Percentiles rank a stretch among this genome's conserved stretches.
phyloP scores from a whole-genome alignment of 2,329 filamentous ascomycete species.

The Aspergillus quadrilineatus region DNA sequence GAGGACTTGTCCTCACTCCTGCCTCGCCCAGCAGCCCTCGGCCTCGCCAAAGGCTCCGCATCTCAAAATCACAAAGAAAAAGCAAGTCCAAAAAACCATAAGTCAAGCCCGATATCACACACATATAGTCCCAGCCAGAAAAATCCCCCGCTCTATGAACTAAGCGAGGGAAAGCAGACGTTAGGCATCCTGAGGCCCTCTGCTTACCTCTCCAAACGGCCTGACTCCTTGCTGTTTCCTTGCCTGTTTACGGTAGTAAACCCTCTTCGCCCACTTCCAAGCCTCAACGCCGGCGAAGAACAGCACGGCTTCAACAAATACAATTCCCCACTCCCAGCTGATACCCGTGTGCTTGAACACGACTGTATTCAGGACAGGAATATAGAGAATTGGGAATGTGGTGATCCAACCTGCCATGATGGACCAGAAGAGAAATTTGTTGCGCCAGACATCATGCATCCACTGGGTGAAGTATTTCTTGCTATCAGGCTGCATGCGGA shows the following conservation, averaged over 20 bases:
- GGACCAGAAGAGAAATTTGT: slow-evolving; percentile 69
- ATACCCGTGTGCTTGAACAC: slow-evolving; percentile 68
- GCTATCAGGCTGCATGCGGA: slow-evolving; percentile 67
- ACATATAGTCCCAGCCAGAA: not conserved
- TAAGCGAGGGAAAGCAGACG: slow-evolving; percentile 2
- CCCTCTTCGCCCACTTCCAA: slow-evolving; percentile 67
- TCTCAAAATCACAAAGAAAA: too few relatives aligned
- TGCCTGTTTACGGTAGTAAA: slow-evolving; percentile 46
- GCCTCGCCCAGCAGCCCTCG: too few relatives aligned
- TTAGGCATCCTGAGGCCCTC: slow-evolving; percentile 1
- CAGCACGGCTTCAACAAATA: slow-evolving; percentile 59
- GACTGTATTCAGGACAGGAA: slow-evolving; percentile 63
- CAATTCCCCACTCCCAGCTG: slow-evolving; percentile 68
- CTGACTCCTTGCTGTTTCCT: not conserved
- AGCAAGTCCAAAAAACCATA: too few relatives aligned
- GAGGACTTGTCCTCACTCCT: too few relatives aligned
- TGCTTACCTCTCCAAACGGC: not conserved
- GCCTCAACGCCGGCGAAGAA: slow-evolving; percentile 65
- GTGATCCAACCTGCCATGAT: slow-evolving; percentile 58
- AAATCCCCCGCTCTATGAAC: not conserved
- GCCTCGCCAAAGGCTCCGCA: too few relatives aligned
- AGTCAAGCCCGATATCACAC: not conserved
- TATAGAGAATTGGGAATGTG: slow-evolving; percentile 64
- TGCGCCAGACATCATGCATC: slow-evolving; percentile 67
- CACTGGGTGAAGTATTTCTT: slow-evolving; percentile 65